phyloP scores from a whole-genome alignment of 2,329 filamentous ascomycete species.

The Talaromyces amestolkiae region DNA sequence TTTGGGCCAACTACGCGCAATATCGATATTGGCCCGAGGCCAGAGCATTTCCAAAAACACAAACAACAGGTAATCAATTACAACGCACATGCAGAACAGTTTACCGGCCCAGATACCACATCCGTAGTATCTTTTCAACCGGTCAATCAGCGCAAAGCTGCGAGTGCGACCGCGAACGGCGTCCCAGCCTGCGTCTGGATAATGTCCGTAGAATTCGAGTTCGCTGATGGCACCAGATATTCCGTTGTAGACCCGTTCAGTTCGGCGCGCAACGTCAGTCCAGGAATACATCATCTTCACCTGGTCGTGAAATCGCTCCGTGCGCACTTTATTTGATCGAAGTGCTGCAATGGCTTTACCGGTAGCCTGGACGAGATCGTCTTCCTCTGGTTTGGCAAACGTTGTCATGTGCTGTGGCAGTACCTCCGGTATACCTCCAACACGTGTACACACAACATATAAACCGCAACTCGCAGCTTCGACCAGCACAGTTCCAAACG shows the following conservation, averaged over 20 bases:
- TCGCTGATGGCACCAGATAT: constrained; percentile 84
- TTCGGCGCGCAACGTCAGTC: constrained; percentile 90
- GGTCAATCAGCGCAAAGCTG: constrained; percentile 89
- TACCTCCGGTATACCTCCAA: constrained; percentile 95
- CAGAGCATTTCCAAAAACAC: constrained; percentile 84
- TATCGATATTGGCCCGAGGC: constrained; percentile 80
- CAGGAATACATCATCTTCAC: constrained; percentile 99
- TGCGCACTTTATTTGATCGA: constrained; percentile 80
- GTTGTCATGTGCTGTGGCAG: constrained; percentile 95
- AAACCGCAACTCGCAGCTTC: constrained; percentile 94
- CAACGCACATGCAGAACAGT: constrained; percentile 88
- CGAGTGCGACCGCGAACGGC: constrained; percentile 70
- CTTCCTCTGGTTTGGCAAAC: constrained; percentile 94
- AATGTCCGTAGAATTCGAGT: constrained; percentile 83
- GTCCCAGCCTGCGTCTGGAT: constrained; percentile 66
- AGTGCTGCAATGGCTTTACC: constrained; percentile 84
- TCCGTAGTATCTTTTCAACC: constrained; percentile 93
- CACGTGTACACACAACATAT: constrained; percentile 94
- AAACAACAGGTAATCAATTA: constrained; percentile 91
- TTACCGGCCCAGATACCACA: constrained; percentile 99
- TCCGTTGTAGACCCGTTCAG: constrained; percentile 91
- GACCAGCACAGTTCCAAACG: constrained; percentile 96
- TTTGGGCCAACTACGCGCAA: constrained; percentile 86
- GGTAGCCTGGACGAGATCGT: constrained; percentile 87
- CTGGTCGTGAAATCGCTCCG: constrained; percentile 92